Evolutionary conservation across 2,329 filamentous ascomycete genomes (phyloP).

Genomic region (Pestalotiopsis sp.): DNA sequence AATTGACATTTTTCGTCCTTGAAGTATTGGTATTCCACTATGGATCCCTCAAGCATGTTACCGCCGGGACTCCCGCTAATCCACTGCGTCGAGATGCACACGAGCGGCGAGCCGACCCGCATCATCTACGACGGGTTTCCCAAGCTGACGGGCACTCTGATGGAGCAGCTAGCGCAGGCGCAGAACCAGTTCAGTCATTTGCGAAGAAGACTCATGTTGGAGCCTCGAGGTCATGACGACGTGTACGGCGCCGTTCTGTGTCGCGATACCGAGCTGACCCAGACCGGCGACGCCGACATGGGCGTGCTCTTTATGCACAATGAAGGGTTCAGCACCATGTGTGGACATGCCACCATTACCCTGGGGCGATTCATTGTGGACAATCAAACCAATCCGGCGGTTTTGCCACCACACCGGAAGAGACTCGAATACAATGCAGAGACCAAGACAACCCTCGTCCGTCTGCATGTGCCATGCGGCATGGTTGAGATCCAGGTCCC

Average conservation of each 20-base stretch:
- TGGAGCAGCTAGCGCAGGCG: not conserved
- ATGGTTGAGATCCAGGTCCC: not conserved
- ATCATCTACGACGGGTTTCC: conserved; percentile 2
- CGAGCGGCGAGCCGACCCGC: conserved; percentile 2
- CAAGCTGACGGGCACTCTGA: not conserved
- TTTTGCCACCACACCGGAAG: not conserved
- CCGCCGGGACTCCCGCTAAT: not conserved
- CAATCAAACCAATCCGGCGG: not conserved
- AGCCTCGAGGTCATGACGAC: conserved; percentile 1
- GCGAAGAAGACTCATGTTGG: not conserved
- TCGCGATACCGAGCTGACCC: not conserved
- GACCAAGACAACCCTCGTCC: not conserved
- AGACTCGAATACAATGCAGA: not conserved
- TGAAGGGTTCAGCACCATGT: conserved; percentile 4
- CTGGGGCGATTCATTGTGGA: not conserved
- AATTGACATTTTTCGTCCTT: not conserved
- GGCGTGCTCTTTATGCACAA: conserved; percentile 6
- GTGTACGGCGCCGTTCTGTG: not conserved
- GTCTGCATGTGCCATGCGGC: conserved; percentile 1
- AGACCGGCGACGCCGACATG: not conserved
- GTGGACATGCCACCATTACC: not conserved
- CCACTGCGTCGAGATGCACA: conserved; percentile 4
- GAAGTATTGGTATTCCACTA: not conserved
- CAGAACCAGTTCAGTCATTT: not conserved
- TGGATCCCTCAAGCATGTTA: not conserved